Conservation (phyloP, 495 filamentous ascomycete genomes). For the Lentithecium fluviatile region DNA sequence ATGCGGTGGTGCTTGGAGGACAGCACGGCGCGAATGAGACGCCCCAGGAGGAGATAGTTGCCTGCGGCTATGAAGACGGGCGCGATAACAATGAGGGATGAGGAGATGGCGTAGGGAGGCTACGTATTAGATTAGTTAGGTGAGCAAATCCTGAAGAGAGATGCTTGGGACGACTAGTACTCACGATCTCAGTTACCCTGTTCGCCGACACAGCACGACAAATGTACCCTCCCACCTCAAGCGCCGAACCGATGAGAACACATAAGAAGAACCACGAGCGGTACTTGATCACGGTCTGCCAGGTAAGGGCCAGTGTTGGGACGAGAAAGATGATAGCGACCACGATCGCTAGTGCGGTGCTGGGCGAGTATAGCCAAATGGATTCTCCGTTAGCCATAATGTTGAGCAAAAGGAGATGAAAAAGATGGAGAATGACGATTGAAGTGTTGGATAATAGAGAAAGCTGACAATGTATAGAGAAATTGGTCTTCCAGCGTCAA, state of each 20-base stretch:
- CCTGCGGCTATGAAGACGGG: slow-evolving; percentile 43
- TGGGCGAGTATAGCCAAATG: slow-evolving; percentile 22
- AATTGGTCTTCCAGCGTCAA: too few species aligned
- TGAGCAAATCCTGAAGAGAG: neutral
- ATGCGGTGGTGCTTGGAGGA: slow-evolving; percentile 9
- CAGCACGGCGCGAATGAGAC: slow-evolving; percentile 35
- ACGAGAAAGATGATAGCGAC: slow-evolving; percentile 21
- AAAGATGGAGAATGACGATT: neutral
- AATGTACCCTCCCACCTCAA: slow-evolving; percentile 30
- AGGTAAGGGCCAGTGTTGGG: slow-evolving; percentile 18
- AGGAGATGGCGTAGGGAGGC: slow-evolving; percentile 36
- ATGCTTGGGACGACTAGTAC: neutral
- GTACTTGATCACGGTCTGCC: slow-evolving; percentile 26
- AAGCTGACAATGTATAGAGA: too few species aligned
- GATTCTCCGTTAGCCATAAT: slow-evolving; percentile 10
- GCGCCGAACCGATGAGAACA: slow-evolving; percentile 19
- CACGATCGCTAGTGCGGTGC: slow-evolving; percentile 20
- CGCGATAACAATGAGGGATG: slow-evolving; percentile 41
- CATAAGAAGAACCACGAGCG: slow-evolving; percentile 30
- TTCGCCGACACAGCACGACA: slow-evolving; percentile 16
- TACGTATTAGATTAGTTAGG: neutral
- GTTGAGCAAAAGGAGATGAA: neutral
- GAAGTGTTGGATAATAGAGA: too few species aligned
- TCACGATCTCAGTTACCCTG: slow-evolving; percentile 9
- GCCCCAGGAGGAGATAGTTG: slow-evolving; percentile 41